A percentile compares a stretch with the other conserved stretches of the same genome.
These are phyloP conservation scores for Yamagishiella unicocca DNA, from an alignment of 139 green algal species.

Conservation along the genomic window DNA sequence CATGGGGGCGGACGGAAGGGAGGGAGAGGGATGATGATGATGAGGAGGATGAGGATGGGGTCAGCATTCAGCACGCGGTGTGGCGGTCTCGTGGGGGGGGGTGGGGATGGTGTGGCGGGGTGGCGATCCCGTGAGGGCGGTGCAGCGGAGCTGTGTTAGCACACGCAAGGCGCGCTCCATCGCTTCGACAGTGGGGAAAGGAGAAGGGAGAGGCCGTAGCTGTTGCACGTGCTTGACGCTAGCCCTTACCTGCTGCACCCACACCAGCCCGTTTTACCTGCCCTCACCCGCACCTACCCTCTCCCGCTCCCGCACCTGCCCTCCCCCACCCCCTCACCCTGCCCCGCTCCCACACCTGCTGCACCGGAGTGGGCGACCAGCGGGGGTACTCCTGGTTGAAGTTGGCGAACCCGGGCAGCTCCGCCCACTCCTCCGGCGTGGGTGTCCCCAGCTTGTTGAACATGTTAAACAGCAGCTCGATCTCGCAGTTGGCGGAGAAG, in stretches of 20 bases:
- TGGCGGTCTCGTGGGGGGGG: neutral
- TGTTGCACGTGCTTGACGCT: no score
- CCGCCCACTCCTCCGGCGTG: conserved; percentile 65
- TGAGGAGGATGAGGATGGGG: no score
- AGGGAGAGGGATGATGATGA: no score
- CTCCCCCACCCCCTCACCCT: neutral
- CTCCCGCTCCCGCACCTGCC: neutral
- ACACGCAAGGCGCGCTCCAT: no score
- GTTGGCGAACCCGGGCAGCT: conserved; percentile 53
- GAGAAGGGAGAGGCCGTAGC: neutral
- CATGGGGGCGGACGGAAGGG: no score
- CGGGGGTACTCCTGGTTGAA: neutral
- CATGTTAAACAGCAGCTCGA: conserved; percentile 56
- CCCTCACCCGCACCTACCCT: neutral
- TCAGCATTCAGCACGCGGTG: no score
- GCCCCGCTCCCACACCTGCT: conserved; percentile 42
- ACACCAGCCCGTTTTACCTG: neutral
- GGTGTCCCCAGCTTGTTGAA: conserved; percentile 88
- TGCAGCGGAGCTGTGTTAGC: no score
- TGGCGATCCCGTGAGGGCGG: no score
- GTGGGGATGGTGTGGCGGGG: neutral
- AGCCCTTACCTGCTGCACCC: no score
- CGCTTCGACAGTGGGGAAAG: neutral
- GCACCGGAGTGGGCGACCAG: conserved; percentile 55
- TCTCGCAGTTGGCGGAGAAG: conserved; percentile 80